A percentile compares a stretch with the other conserved stretches of the same genome.
phyloP scores from a whole-genome alignment of 371 early-diverging fungal genomes.

The Saksenaea vasiformis region DNA sequence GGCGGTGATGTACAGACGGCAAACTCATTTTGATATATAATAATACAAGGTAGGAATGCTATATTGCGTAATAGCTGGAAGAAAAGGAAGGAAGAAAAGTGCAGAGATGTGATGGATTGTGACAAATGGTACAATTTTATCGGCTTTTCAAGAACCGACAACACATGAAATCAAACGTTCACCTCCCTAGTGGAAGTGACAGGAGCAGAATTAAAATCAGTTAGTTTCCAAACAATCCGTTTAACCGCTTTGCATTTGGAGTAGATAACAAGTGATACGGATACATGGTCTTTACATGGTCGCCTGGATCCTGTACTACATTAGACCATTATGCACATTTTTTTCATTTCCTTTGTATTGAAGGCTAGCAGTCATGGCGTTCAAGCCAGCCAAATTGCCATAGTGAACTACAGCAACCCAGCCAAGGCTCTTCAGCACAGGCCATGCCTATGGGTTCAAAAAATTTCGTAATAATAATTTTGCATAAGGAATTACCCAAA shows the following conservation, averaged over 20 bases:
- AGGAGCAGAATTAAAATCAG: too few relatives aligned
- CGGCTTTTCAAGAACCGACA: neutral
- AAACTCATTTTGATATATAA: neutral
- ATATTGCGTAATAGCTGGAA: neutral
- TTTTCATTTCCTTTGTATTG: slow-evolving; percentile 17
- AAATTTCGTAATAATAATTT: slow-evolving; percentile 29
- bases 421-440: slow-evolving; percentile 31
- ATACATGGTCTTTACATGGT: too few relatives aligned
- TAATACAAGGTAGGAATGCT: neutral
- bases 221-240: too few relatives aligned
- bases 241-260: too few relatives aligned
- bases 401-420: slow-evolving; percentile 9
- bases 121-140: neutral
- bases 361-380: slow-evolving; percentile 45
- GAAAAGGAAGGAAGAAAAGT: neutral
- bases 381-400: slow-evolving; percentile 18
- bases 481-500: slow-evolving; percentile 47
- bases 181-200: neutral
- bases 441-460: slow-evolving; percentile 45
- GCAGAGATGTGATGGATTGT: neutral
- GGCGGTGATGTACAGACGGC: neutral
- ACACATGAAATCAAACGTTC: neutral
- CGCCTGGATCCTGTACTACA: neutral
- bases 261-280: too few relatives aligned
- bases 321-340: neutral